A percentile compares a stretch with the other conserved stretches of the same genome.
phyloP scores from a whole-genome alignment of 768 basidiomycete genomes.

The Dentipellis sp. region DNA sequence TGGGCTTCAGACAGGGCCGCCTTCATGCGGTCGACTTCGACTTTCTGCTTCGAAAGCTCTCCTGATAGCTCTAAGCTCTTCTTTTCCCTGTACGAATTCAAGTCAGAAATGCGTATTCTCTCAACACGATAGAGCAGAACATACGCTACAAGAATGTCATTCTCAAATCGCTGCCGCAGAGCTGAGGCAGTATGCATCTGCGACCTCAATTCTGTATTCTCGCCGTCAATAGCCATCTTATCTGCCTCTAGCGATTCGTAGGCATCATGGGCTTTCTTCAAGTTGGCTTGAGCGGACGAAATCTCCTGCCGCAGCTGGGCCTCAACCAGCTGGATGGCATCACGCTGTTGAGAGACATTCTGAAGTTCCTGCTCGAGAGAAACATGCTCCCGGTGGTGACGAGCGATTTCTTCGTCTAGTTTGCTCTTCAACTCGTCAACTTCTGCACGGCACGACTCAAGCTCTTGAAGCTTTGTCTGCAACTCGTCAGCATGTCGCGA shows the following conservation, averaged over 20 bases:
- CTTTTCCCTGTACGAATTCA: too few relatives aligned
- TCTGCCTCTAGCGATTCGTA: conserved; percentile 37
- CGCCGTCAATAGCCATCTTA: conserved; percentile 39
- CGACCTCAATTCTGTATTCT: conserved; percentile 40
- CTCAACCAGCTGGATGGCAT: conserved; percentile 2
- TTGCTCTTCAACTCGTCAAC: conserved; percentile 3
- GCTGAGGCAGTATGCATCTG: background rate
- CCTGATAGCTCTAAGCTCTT: too few relatives aligned
- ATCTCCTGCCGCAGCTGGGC: conserved; percentile 29
- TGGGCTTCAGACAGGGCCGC: conserved; percentile 32
- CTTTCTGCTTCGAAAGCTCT: background rate
- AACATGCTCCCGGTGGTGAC: conserved; percentile 1
- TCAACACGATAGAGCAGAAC: too few relatives aligned
- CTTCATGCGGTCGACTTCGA: background rate
- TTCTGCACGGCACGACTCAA: conserved; percentile 7
- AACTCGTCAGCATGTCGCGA: conserved; percentile 15
- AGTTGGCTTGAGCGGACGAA: conserved; percentile 24
- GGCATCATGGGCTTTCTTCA: conserved; percentile 31
- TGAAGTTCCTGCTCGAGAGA: conserved; percentile 14
- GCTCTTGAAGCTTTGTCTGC: conserved; percentile 7
- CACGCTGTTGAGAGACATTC: conserved; percentile 2
- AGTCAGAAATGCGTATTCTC: too few relatives aligned
- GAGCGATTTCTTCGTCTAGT: conserved; percentile 7
- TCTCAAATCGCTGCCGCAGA: background rate
- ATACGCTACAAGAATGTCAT: too few relatives aligned